Percentiles rank a stretch among this genome's conserved stretches.
Conservation (phyloP, 148 eudicot genomes). For the Diospyros kaki region DNA sequence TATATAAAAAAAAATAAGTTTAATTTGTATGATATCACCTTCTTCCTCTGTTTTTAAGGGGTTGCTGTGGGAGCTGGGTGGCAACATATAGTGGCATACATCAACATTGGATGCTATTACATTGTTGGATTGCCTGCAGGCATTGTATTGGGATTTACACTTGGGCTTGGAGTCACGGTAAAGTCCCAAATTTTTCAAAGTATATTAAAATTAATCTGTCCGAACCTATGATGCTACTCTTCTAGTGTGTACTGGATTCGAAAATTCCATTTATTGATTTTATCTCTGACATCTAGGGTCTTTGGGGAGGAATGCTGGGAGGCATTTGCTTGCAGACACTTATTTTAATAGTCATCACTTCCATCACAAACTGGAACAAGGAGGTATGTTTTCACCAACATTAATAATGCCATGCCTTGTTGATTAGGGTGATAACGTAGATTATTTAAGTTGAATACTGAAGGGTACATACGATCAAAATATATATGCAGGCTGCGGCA, state of each 20-base stretch:
- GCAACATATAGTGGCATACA: slow-evolving; percentile 72
- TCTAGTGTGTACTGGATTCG: neutral
- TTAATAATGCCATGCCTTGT: too few relatives aligned
- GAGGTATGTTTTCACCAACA: slow-evolving; percentile 41
- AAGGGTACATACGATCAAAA: too few relatives aligned
- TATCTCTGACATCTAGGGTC: slow-evolving; percentile 43
- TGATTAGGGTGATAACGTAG: too few relatives aligned
- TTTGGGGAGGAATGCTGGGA: slow-evolving; percentile 85
- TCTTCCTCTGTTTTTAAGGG: slow-evolving; percentile 30
- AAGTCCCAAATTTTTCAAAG: neutral
- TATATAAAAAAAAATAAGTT: too few relatives aligned
- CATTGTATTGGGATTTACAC: slow-evolving; percentile 58
- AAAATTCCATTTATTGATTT: neutral
- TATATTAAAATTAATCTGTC: too few relatives aligned
- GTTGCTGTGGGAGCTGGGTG: slow-evolving; percentile 95
- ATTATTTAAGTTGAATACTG: too few relatives aligned
- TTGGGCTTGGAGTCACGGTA: slow-evolving; percentile 56
- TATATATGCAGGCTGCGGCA: slow-evolving; percentile 47
- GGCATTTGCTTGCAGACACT: slow-evolving; percentile 69
- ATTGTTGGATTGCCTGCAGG: slow-evolving; percentile 76
- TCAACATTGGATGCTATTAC: slow-evolving; percentile 77
- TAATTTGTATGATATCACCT: too few relatives aligned
- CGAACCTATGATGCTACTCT: neutral
- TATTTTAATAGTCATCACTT: slow-evolving; percentile 43
- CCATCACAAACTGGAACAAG: slow-evolving; percentile 63